These are phyloP conservation scores for Nicotiana benthamiana DNA, from an alignment of 257 asterid species.

Conservation along the genomic window DNA sequence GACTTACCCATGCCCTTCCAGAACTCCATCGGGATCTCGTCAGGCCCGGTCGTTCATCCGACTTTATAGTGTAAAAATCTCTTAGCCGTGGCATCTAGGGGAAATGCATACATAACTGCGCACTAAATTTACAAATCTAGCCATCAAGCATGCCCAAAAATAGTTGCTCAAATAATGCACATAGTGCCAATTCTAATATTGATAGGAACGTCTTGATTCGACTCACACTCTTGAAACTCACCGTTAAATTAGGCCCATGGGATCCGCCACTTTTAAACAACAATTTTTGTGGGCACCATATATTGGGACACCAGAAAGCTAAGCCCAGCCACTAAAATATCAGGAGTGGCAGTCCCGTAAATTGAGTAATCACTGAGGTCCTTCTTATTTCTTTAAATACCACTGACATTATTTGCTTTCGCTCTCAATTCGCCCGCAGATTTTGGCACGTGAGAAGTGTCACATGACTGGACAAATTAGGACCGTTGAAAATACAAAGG, in stretches of 20 bases:
- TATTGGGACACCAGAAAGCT: background rate
- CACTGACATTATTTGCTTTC: background rate
- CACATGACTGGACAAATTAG: conserved; percentile 15
- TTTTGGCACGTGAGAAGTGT: background rate
- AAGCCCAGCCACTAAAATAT: background rate
- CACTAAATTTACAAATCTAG: background rate
- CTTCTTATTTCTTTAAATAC: background rate
- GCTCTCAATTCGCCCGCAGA: background rate
- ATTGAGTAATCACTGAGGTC: background rate
- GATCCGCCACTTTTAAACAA: background rate
- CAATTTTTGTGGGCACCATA: background rate
- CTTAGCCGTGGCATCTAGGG: too few species aligned
- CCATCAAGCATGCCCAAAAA: background rate
- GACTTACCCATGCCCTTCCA: too few species aligned
- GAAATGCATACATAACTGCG: background rate
- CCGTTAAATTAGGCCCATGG: conserved; percentile 11
- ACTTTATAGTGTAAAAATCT: too few species aligned
- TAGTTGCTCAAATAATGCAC: background rate
- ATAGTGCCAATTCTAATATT: background rate
- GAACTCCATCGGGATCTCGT: too few species aligned
- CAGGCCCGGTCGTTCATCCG: too few species aligned
- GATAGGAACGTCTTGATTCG: background rate
- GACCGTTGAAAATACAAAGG: background rate
- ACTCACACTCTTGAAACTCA: background rate
- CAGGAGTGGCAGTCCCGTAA: background rate